Conservation (phyloP, 441 rosid species). For the Erodium texanum region DNA sequence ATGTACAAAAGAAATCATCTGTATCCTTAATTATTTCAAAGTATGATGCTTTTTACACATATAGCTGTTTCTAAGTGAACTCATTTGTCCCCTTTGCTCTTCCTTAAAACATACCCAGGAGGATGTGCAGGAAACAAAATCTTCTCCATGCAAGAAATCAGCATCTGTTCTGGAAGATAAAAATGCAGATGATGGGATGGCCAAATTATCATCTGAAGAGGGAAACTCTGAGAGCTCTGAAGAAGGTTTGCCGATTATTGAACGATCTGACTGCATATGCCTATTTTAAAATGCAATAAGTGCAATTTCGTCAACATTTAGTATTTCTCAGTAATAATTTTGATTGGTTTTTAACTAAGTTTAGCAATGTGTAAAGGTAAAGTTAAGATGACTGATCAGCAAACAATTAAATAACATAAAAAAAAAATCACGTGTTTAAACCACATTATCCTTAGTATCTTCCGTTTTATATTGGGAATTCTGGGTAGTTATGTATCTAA, state of each 20-base stretch:
- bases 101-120: constrained; percentile 50
- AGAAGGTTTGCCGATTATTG: constrained; percentile 37
- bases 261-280: constrained; percentile 23
- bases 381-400: background rate
- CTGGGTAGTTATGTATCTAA: no score
- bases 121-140: constrained; percentile 28
- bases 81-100: constrained; percentile 26
- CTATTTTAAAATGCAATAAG: constrained; percentile 6
- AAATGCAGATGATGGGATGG: constrained; percentile 28
- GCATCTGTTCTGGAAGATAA: constrained; percentile 26
- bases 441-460: no score
- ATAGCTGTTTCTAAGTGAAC: constrained; percentile 15
- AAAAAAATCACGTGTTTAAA: no score
- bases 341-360: background rate
- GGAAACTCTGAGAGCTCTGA: constrained; percentile 35
- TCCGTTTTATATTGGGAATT: no score
- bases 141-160: constrained; percentile 28
- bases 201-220: constrained; percentile 44
- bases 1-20: constrained; percentile 29
- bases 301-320: background rate
- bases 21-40: constrained; percentile 39
- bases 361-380: constrained; percentile 1
- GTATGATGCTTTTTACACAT: constrained; percentile 5
- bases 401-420: background rate
- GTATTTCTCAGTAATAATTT: background rate